Evolutionary conservation across 2,329 filamentous ascomycete genomes (phyloP).

Genomic region (Apiospora saccharicola): DNA sequence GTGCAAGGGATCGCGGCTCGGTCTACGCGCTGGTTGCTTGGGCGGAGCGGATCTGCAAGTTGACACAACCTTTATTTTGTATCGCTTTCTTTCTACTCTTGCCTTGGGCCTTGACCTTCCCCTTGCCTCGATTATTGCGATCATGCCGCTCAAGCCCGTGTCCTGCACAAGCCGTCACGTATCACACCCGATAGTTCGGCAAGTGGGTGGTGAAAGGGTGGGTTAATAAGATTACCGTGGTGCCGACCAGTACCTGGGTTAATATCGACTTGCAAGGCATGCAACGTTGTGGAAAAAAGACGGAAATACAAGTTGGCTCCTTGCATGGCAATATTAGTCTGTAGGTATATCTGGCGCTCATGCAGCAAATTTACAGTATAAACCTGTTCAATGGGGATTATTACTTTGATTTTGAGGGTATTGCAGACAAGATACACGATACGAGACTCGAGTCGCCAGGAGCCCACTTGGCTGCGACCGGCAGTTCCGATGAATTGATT

Average conservation of each 20-base stretch:
- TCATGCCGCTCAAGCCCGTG: slow-evolving; percentile 12
- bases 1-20: slow-evolving; percentile 21
- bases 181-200: slow-evolving; percentile 21
- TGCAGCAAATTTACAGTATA: background rate
- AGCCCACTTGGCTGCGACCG: slow-evolving; percentile 10
- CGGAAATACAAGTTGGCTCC: background rate
- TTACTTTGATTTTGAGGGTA: background rate
- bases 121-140: slow-evolving; percentile 12
- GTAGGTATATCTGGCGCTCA: background rate
- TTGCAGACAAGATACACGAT: background rate
- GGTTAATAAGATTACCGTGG: slow-evolving; percentile 13
- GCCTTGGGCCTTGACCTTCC: background rate
- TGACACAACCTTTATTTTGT: background rate
- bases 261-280: slow-evolving; percentile 5
- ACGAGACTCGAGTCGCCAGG: background rate
- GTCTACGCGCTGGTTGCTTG: background rate
- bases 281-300: background rate
- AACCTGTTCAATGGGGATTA: background rate
- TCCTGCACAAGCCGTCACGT: slow-evolving; percentile 14
- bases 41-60: background rate
- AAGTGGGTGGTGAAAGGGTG: slow-evolving; percentile 20
- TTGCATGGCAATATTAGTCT: slow-evolving; percentile 4
- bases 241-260: slow-evolving; percentile 1
- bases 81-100: background rate
- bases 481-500: slow-evolving; percentile 20